Evolutionary conservation across 495 filamentous ascomycete species (phyloP).

Genomic region (Hyaloscypha variabilis): DNA sequence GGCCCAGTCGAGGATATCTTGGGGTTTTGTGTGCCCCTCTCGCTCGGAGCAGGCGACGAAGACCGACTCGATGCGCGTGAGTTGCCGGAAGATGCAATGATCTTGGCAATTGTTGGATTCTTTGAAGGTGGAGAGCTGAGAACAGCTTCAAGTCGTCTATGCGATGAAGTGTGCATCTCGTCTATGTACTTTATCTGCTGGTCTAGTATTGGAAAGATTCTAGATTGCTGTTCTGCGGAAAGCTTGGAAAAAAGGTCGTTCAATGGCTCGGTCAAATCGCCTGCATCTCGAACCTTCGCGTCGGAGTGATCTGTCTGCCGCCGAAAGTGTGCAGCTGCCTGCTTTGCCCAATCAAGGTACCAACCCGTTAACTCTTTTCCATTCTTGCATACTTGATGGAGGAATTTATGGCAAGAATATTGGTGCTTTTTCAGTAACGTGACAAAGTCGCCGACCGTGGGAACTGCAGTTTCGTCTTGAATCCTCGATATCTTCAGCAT

Average conservation of each 20-base stretch:
- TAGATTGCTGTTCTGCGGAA: constrained; percentile 35
- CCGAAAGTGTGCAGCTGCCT: constrained; percentile 44
- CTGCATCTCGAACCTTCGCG: constrained; percentile 34
- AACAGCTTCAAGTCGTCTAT: constrained; percentile 12
- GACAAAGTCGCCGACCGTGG: constrained; percentile 65
- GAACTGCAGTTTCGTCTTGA: constrained; percentile 34
- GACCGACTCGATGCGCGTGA: constrained; percentile 3
- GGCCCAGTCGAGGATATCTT: constrained; percentile 7
- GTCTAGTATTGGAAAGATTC: constrained; percentile 47
- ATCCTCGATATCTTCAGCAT: constrained; percentile 46
- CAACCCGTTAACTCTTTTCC: constrained; percentile 57
- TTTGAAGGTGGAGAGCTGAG: constrained; percentile 13
- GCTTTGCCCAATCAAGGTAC: constrained; percentile 49
- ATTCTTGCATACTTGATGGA: constrained; percentile 63
- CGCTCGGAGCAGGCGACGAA: constrained; percentile 10
- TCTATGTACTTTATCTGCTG: constrained; percentile 56
- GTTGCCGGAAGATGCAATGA: constrained; percentile 40
- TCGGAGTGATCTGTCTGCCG: constrained; percentile 12
- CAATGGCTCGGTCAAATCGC: constrained; percentile 46
- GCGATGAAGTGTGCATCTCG: constrained; percentile 47
- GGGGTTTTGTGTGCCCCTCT: constrained; percentile 29
- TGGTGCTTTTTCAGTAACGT: constrained; percentile 55
- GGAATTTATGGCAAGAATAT: constrained; percentile 57
- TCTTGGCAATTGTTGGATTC: constrained; percentile 2
- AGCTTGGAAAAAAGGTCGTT: constrained; percentile 49